These are phyloP conservation scores for Tolypocladium sp. DNA, from an alignment of 2,329 filamentous ascomycete genomes.

Conservation along the genomic window DNA sequence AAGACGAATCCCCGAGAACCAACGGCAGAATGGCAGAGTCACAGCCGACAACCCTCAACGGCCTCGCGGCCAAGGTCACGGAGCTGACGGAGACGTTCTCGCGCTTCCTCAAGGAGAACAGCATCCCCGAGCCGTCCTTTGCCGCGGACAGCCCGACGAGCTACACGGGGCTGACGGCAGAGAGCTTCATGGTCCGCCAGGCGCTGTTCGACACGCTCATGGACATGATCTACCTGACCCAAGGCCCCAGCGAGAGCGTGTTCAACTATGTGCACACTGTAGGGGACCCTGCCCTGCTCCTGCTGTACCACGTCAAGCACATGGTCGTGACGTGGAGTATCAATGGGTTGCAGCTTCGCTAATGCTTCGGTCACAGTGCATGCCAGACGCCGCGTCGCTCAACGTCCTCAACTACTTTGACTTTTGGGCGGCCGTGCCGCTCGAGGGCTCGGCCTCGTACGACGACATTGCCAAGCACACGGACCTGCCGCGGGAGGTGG, in stretches of 20 bases:
- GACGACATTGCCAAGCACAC: conserved; percentile 26
- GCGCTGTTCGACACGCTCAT: conserved; percentile 32
- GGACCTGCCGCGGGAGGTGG: conserved; percentile 27
- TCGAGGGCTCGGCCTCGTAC: conserved; percentile 34
- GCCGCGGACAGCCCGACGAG: conserved; percentile 31
- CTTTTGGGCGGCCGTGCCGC: conserved; percentile 41
- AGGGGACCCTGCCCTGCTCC: conserved; percentile 7
- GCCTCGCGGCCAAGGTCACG: conserved; percentile 33
- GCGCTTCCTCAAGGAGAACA: conserved; percentile 29
- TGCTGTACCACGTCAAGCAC: no score
- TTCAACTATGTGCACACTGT: conserved; percentile 34
- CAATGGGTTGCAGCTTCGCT: neutral
- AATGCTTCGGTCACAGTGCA: conserved; percentile 16
- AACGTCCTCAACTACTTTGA: conserved; percentile 42
- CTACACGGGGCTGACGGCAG: conserved; percentile 30
- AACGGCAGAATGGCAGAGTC: neutral
- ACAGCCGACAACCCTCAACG: conserved; percentile 22
- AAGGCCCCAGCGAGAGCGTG: conserved; percentile 40
- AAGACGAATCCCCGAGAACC: neutral
- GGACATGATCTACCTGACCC: conserved; percentile 35
- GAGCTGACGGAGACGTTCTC: conserved; percentile 33
- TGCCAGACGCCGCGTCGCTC: conserved; percentile 33
- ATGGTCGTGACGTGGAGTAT: no score
- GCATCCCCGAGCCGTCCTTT: conserved; percentile 31
- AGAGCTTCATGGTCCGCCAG: conserved; percentile 34